phyloP scores from a whole-genome alignment of 2,329 filamentous ascomycete genomes.

The Colletotrichum sp. region DNA sequence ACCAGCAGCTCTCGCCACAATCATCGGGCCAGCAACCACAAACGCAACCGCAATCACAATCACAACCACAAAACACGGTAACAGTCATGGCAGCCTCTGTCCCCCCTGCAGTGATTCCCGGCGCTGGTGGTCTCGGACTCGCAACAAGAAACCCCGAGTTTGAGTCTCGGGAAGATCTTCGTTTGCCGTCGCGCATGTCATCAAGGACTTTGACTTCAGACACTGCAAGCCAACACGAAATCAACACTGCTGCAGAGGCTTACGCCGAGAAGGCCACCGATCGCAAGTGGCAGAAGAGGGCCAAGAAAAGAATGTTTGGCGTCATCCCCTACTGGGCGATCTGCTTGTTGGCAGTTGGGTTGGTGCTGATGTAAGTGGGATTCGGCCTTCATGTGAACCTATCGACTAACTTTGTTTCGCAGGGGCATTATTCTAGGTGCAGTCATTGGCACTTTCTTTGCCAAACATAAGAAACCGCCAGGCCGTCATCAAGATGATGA shows the following conservation, averaged over 20 bases:
- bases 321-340: slow-evolving; percentile 68
- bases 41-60: slow-evolving; percentile 11
- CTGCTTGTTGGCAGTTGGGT: slow-evolving; percentile 49
- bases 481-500: slow-evolving; percentile 26
- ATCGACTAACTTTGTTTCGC: neutral
- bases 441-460: slow-evolving; percentile 55
- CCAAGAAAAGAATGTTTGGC: slow-evolving; percentile 61
- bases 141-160: slow-evolving; percentile 68
- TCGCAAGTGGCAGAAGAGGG: slow-evolving; percentile 52
- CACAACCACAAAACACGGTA: neutral
- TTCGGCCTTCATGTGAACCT: neutral
- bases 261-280: slow-evolving; percentile 50
- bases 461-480: slow-evolving; percentile 32
- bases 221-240: slow-evolving; percentile 53
- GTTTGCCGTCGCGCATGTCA: slow-evolving; percentile 55
- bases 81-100: slow-evolving; percentile 17
- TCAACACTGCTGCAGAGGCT: slow-evolving; percentile 54
- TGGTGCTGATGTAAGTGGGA: slow-evolving; percentile 49
- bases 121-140: slow-evolving; percentile 66
- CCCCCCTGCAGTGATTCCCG: slow-evolving; percentile 43
- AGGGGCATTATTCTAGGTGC: slow-evolving; percentile 59
- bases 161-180: slow-evolving; percentile 60
- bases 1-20: neutral
- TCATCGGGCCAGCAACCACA: neutral
- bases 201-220: slow-evolving; percentile 57